Evolutionary conservation across 495 filamentous ascomycete genomes (phyloP).

Genomic region (Aspergillus campestris): DNA sequence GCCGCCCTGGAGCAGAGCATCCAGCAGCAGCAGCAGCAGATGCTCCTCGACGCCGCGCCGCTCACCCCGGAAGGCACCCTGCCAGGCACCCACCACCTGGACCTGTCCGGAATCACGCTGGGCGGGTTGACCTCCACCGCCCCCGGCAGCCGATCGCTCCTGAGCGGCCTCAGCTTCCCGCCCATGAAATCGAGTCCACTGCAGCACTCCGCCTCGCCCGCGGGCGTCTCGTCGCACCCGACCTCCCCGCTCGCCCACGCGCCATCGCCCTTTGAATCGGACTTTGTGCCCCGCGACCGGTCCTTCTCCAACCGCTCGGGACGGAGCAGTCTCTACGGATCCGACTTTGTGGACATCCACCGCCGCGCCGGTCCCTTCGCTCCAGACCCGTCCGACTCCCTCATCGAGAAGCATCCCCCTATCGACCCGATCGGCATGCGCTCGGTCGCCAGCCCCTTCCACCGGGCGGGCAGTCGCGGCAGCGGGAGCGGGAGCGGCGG

Average conservation of each 20-base stretch:
- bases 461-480: slow-evolving; percentile 33
- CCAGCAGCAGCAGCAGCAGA: slow-evolving; percentile 36
- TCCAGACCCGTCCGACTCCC: slow-evolving; percentile 28
- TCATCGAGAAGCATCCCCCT: slow-evolving; percentile 16
- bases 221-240: slow-evolving; percentile 29
- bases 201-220: slow-evolving; percentile 29
- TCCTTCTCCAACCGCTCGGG: slow-evolving; percentile 42
- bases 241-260: slow-evolving; percentile 26
- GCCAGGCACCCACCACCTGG: slow-evolving; percentile 38
- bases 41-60: slow-evolving; percentile 37
- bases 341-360: slow-evolving; percentile 30
- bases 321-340: slow-evolving; percentile 34
- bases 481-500: slow-evolving; percentile 40
- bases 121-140: slow-evolving; percentile 21
- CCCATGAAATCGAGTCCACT: slow-evolving; percentile 33
- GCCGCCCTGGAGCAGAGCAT: slow-evolving; percentile 39
- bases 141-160: slow-evolving; percentile 26
- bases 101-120: slow-evolving; percentile 19
- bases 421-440: slow-evolving; percentile 9
- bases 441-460: slow-evolving; percentile 34
- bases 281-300: slow-evolving; percentile 31
- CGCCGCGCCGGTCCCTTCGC: slow-evolving; percentile 25
- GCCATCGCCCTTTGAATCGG: slow-evolving; percentile 27
- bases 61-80: slow-evolving; percentile 43
- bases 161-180: slow-evolving; percentile 32